Base-by-base conservation (phyloP, 2,329 filamentous ascomycete genomes). In the Exutisphaerella laricina region DNA sequence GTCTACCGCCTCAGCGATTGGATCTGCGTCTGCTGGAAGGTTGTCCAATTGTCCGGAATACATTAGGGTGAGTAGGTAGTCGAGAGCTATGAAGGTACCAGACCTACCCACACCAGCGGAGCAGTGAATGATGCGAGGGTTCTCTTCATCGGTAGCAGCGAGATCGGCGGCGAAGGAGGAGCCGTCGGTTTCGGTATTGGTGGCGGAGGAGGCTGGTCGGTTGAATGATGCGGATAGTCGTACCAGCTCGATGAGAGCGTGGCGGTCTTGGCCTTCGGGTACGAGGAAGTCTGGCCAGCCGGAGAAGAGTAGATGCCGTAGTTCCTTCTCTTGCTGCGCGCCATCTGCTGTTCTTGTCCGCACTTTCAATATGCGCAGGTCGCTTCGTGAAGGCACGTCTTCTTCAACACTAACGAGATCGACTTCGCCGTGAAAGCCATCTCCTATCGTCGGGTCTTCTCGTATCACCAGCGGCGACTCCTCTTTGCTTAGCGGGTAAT, bases 41-140 rank as follows among this genome's bases (percentile, higher is more conserved):
- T 60, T 55, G 32, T 74, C 73, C 37, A 94, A 67, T 16, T 80
- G 74, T 37, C 88, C 90, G 4, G 80, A 76, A 18, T 86, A 80
- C 7, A 97, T 74, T 65, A 96, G 88, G 25, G 82, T 77, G 50
- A 94, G 74, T 18, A 98, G 77, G 64, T 94, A 88, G 66, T 97
- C 92, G n/a, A 98, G 76, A 1, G 88, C 85, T 58, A 98, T 95
- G 61, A 97, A 98, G 0, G 92, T 97, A 23, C 92, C 92, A 5
- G 86, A 94, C 42, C 92, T 80, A 9, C 92, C 92, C 10, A 98
- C 90, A 28, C 92, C 92, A 5, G 92, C 92, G 60, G 87, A 94
- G 70, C 72, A 75, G 45, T 75, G 72, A 2, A 75, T 66, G 47
- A 97, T 82, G 42, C 90, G 82, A 4, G 90, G 86, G 57, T 85